Percentiles rank a stretch among this genome's conserved stretches.
These are phyloP conservation scores for Agroathelia rolfsii DNA, from an alignment of 1,284 basidiomycete genomes.

Conservation along the genomic window DNA sequence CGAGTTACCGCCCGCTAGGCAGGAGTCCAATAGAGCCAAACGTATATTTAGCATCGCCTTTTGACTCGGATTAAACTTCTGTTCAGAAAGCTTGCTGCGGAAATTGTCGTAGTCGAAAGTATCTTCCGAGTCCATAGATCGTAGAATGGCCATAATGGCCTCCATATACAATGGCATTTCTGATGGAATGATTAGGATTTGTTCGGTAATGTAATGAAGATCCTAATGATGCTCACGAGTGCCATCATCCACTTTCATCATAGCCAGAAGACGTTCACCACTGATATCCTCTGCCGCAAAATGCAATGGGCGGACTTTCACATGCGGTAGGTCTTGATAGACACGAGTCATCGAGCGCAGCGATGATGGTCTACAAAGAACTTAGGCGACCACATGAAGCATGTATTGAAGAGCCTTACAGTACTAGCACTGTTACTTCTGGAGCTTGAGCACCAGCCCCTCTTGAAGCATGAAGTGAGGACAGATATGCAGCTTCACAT, in stretches of 20 bases:
- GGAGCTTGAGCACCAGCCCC: slow-evolving; percentile 6
- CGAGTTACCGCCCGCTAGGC: no score
- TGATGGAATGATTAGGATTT: slow-evolving; percentile 13
- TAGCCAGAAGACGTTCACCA: slow-evolving; percentile 22
- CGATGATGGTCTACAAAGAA: slow-evolving; percentile 15
- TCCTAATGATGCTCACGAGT: slow-evolving; percentile 5
- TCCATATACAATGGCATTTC: no score
- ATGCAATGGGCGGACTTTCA: slow-evolving; percentile 21
- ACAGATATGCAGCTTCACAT: no score
- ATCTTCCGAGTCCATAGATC: no score
- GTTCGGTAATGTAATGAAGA: no score
- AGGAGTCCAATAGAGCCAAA: no score
- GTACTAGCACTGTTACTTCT: slow-evolving; percentile 13
- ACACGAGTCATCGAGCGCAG: slow-evolving; percentile 17
- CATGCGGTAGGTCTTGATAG: slow-evolving; percentile 18
- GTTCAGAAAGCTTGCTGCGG: no score
- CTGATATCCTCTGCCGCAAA: slow-evolving; percentile 22
- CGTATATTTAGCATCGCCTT: slow-evolving; percentile 15
- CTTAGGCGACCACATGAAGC: no score
- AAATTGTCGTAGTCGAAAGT: no score
- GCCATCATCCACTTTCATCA: slow-evolving; percentile 24
- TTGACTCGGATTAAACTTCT: slow-evolving; percentile 16
- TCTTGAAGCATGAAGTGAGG: no score
- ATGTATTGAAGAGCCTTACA: slow-evolving; percentile 8
- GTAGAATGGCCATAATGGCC: no score